phyloP scores from a whole-genome alignment of 2,329 filamentous ascomycete genomes.

The Magnaporthiopsis poae region DNA sequence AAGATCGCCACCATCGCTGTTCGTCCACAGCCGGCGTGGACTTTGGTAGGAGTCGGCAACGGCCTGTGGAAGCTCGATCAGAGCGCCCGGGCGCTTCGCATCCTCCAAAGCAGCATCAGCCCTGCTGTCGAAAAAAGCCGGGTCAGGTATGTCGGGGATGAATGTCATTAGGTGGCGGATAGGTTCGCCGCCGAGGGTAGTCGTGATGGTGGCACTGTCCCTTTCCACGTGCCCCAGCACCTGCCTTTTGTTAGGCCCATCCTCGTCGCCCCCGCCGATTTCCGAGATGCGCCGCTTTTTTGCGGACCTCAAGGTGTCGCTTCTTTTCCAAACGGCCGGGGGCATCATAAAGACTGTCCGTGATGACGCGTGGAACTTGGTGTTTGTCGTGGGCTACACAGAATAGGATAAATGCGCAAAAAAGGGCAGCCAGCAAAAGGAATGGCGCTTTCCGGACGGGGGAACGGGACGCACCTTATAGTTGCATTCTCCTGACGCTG shows the following conservation, averaged over 20 bases:
- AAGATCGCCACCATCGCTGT: not conserved
- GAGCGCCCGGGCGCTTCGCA: not conserved
- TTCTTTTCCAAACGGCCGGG: not conserved
- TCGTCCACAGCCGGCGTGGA: not conserved
- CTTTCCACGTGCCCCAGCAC: not conserved
- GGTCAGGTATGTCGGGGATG: not conserved
- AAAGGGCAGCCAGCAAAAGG: too few relatives aligned
- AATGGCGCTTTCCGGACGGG: not conserved
- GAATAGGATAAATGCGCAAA: not conserved
- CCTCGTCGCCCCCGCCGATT: not conserved
- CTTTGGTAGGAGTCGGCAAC: not conserved
- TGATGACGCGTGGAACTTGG: not conserved
- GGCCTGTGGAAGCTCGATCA: not conserved
- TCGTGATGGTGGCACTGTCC: not conserved
- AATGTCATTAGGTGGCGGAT: not conserved
- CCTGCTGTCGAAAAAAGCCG: not conserved
- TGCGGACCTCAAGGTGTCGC: not conserved
- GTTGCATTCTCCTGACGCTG: not conserved
- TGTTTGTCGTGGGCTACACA: not conserved
- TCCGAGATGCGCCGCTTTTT: not conserved
- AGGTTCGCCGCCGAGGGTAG: not conserved
- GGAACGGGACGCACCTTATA: not conserved
- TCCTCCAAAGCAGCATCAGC: not conserved
- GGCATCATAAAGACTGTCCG: not conserved
- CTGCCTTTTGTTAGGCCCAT: not conserved